Evolutionary conservation across 2,329 filamentous ascomycete genomes (phyloP), one percentile per base, ranked within the genome.

Genomic region (Stagonosporopsis cucurbitacearum): DNA sequence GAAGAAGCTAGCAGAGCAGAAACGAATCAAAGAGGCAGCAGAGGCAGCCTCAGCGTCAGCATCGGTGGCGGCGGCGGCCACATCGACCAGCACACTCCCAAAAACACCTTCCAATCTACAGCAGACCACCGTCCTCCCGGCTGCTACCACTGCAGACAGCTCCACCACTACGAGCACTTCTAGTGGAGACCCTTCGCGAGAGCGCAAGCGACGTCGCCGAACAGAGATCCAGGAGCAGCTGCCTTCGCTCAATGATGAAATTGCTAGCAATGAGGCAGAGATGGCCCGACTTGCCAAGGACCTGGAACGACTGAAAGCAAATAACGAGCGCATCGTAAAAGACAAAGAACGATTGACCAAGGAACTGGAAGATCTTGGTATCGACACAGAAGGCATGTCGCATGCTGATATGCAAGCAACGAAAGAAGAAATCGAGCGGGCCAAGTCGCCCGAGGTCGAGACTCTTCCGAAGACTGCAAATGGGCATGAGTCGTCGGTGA

Each of bases 141-240:
- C 28, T 23, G 5, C 13, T 17, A n/a, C 28, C 6, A 19, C 19
- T 6, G 12, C 17, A n/a, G 6, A 13, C 6, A 23, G 1, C 17
- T 20, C 17, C 13, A 19, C 26, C 11, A 11, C 28, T 17, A n/a
- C 46, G 4, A 25, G 22, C 15, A 17, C 47, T 4, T 39, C 36
- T 20, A 19, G 30, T 8, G 40, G n/a, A 13, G 43, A 47, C 23
- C 26, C 44, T 3, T 54, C 41, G 6, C 53, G 57, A 30, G 54
- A 64, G 39, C 53, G 55, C 6, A 64, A 63, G 36, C 57, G 60
- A 45, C 65, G 77, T 20, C 75, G 80, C 23, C 79, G 79, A 59
- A 75, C 77, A 53, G 79, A 82, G 36, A 79, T 83, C n/a, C 75
- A 82, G 61, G 77, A 77, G 20, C 78, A 76, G 11, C 68, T 82